Base-by-base conservation (phyloP, 768 basidiomycete genomes). In the Crepidotus variabilis region DNA sequence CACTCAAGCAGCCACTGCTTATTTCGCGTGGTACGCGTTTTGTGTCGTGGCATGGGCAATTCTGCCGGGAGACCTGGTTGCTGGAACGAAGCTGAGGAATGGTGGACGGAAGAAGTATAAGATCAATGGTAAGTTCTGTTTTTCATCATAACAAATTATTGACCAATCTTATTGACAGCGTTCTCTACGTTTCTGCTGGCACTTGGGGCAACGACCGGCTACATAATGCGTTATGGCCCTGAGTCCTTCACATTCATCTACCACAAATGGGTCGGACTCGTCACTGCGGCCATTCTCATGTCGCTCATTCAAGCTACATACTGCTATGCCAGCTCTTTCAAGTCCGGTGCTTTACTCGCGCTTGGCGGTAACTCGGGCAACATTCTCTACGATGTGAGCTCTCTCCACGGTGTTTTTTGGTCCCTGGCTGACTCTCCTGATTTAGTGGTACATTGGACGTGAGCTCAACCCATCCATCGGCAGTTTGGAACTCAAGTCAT, bases 281-380 rank as follows among this genome's bases (percentile, higher is more conserved):
- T 89, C 35, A 93, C 94, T 13, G 92, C 94, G 0, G 80, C 94
- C 1, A 61, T 94, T 28, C 57, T 86, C 57, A 93, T 94, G 88
- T 80, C 93, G 1, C 54, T 88, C 51, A 64, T 84, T 21, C 96
- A 97, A 72, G 91, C 83, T 0, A 55, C 83, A 39, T 83, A 76
- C 36, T 87, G 86, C 57, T 95, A 96, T 62, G 74, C 75, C 14
- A 70, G 75, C 16, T 93, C 90, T 14, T 97, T 88, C 78, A 78
- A 75, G 51, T 55, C 71, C 7, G 86, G 82, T 22, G 85, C 84
- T 50, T 78, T 97, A 18, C 79, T 98, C 16, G 94, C 97, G 0
- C 76, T 91, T 8, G 94, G 93, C n/a, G 97, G 96, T 11, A 98
- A 98, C 76, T 81, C 84, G 20, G 90, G 91, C 10, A 91, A 89